Conservation (phyloP, 176 grass and related monocot genomes). For the Triticum monococcum region DNA sequence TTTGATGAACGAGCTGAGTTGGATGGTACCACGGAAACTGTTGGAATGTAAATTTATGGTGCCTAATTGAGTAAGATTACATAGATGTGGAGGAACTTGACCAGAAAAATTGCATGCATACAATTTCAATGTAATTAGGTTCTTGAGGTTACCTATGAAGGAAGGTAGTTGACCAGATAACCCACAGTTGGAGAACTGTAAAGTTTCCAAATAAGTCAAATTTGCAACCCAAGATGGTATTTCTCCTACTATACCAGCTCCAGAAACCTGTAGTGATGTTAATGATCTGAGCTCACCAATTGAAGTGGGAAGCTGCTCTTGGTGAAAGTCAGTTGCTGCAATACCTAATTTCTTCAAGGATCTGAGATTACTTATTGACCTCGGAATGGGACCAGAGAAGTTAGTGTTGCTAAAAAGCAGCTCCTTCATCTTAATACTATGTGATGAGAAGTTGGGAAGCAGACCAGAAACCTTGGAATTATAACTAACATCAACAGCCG, state of each 20-base stretch:
- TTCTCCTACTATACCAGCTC: conserved; percentile 8
- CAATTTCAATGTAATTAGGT: conserved; percentile 34
- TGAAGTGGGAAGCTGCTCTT: conserved; percentile 12
- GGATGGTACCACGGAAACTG: conserved; percentile 27
- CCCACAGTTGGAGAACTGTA: conserved; percentile 22
- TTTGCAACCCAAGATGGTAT: conserved; percentile 30
- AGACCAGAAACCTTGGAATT: conserved; percentile 39
- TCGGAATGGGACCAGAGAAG: conserved; percentile 44
- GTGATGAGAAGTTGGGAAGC: conserved; percentile 29
- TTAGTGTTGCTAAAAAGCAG: conserved; percentile 43
- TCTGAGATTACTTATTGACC: conserved; percentile 39
- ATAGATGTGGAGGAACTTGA: conserved; percentile 41
- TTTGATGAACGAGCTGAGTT: conserved; percentile 34
- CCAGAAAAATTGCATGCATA: conserved; percentile 50
- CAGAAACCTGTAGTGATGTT: not conserved
- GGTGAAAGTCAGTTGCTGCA: not conserved
- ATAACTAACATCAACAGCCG: conserved; percentile 30
- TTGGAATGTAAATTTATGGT: conserved; percentile 48
- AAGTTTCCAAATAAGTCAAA: not conserved
- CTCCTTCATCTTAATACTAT: not conserved
- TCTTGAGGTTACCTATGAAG: conserved; percentile 44
- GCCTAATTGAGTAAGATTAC: conserved; percentile 36
- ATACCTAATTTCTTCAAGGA: conserved; percentile 36
- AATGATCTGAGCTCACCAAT: conserved; percentile 17
- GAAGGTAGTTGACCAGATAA: conserved; percentile 43